Conservation (phyloP, 768 basidiomycete genomes). For the Tylopilus subfusipes region DNA sequence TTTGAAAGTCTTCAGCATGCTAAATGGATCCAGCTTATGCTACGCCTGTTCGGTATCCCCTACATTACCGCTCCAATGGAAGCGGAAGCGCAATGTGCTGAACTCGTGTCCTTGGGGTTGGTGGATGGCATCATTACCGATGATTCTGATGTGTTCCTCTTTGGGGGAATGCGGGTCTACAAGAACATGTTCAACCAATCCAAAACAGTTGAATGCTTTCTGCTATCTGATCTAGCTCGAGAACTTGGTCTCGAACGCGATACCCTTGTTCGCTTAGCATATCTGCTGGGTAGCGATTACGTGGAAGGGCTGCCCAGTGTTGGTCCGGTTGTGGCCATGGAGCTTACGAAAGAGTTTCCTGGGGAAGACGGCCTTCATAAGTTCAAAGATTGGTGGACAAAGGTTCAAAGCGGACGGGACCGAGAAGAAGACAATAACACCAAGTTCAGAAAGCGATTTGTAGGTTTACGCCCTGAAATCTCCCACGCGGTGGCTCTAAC, state of each 20-base stretch:
- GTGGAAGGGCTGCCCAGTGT: constrained; percentile 88
- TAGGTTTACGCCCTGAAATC: constrained; percentile 40
- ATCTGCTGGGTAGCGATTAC: constrained; percentile 95
- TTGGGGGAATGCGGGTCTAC: constrained; percentile 92
- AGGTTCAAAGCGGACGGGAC: constrained; percentile 89
- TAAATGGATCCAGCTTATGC: constrained; percentile 60
- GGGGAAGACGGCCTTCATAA: constrained; percentile 78
- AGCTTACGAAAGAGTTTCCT: constrained; percentile 89
- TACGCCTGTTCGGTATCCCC: constrained; percentile 93
- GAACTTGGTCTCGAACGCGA: constrained; percentile 87
- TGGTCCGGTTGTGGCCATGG: constrained; percentile 96
- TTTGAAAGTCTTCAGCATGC: background rate
- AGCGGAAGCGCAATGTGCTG: constrained; percentile 98
- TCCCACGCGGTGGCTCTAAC: background rate
- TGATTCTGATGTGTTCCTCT: constrained; percentile 98
- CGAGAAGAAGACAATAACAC: constrained; percentile 65
- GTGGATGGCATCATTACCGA: constrained; percentile 99
- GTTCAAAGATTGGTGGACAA: constrained; percentile 94
- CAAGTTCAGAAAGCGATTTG: constrained; percentile 81
- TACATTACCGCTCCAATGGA: constrained; percentile 99
- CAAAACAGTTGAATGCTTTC: constrained; percentile 97
- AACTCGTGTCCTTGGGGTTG: constrained; percentile 76
- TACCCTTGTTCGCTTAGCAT: constrained; percentile 84
- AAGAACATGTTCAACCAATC: constrained; percentile 99
- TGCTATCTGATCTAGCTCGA: constrained; percentile 74